Conservation (phyloP, 2,329 filamentous ascomycete species). For the Diaporthe nobilis region DNA sequence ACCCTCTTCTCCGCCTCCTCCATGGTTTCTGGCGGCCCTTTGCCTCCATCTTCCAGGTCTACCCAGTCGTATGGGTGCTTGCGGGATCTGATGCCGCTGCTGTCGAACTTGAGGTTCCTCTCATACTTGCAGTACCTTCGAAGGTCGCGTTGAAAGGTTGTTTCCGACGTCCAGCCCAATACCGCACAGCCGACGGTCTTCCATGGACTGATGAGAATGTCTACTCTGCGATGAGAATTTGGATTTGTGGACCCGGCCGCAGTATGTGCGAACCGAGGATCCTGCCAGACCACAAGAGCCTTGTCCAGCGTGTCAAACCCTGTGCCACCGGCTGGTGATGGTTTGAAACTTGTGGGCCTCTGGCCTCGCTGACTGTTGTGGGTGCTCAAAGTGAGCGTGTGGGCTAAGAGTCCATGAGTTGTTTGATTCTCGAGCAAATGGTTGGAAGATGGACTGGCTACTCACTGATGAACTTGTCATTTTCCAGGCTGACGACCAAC, state of each 20-base stretch:
- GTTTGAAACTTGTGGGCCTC: constrained; percentile 65
- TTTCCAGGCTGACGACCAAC: constrained; percentile 80
- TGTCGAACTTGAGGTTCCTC: constrained; percentile 88
- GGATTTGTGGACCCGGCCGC: constrained; percentile 68
- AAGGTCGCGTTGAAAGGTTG: constrained; percentile 90
- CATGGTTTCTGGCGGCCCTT: constrained; percentile 71
- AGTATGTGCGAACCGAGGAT: constrained; percentile 65
- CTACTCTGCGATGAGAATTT: constrained; percentile 86
- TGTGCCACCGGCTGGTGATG: constrained; percentile 56
- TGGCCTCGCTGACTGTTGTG: constrained; percentile 82
- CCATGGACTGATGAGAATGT: constrained; percentile 94
- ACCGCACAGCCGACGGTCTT: constrained; percentile 90
- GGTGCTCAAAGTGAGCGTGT: constrained; percentile 80
- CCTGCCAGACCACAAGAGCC: constrained; percentile 92
- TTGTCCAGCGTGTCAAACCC: constrained; percentile 94
- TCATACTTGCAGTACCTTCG: constrained; percentile 82
- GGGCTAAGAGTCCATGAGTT: constrained; percentile 56
- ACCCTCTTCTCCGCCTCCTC: constrained; percentile 83
- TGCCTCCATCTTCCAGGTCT: constrained; percentile 74
- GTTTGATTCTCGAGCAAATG: background rate
- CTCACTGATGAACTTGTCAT: constrained; percentile 74
- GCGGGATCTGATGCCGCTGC: constrained; percentile 83
- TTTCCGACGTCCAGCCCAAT: constrained; percentile 89
- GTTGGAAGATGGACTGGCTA: background rate
- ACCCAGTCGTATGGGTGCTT: constrained; percentile 67